Evolutionary conservation across 2,329 filamentous ascomycete genomes (phyloP), one percentile per base, ranked within the genome.

Genomic region (Hypoxylon sp.): DNA sequence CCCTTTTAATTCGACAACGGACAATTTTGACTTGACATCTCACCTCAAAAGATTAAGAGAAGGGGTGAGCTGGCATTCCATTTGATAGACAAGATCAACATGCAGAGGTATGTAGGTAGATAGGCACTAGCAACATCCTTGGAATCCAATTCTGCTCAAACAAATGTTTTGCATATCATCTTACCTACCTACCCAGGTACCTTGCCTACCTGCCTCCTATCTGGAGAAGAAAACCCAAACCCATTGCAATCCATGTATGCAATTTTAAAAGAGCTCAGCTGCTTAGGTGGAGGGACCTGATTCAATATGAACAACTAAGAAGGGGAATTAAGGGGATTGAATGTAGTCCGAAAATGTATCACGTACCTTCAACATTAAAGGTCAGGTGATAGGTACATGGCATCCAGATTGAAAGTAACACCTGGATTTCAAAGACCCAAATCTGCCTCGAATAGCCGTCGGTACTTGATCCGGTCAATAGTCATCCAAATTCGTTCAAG

Each of bases 391-490:
- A 44, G 60, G 46, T 59, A 65, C 59, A 54, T 51, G 33, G 31
- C 61, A 29, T 53, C 53, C 6, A 31, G 5, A 31, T 31, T 31
- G 29, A 37, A 46, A 13, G 46, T 51, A 13, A 39, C 13, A 46
- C 29, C 31, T 44, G 42, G 5, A 44, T 26, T 24, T 44, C 39
- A 44, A 44, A 14, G 10, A 11, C 35, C 35, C 24, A 52, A 57
- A 53, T 61, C 24, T 50, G 42, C 59, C 66, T 67, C 58, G 59
- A 71, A 71, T 69, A 69, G 57, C 69, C 66, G 69, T 69, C 66
- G 69, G 69, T 69, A 71, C 62, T 66, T 64, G 63, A 57, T 61
- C 63, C 59, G 55, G 59, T 63, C 58, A 48, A 64, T 59, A 69
- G 35, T 52, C 42, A 13, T 13, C 69, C 42, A 44, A 22, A 62